Conservation (phyloP, 495 filamentous ascomycete species). For the Corynascus novoguineensis region DNA sequence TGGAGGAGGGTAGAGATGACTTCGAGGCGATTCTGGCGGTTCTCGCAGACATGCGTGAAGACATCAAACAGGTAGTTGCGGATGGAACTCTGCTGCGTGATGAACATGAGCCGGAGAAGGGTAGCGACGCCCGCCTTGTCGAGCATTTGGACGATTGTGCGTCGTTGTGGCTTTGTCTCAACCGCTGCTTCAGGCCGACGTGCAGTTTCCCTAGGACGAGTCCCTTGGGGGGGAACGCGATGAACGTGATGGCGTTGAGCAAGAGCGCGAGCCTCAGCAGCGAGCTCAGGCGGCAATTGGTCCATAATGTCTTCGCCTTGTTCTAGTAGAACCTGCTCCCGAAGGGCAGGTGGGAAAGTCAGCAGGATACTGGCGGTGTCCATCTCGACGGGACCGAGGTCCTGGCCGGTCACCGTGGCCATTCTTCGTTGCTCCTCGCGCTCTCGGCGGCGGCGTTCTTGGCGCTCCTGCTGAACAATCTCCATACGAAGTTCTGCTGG, state of each 20-base stretch:
- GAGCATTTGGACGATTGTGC: slow-evolving; percentile 86
- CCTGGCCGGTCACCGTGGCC: slow-evolving; percentile 48
- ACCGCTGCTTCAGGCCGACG: slow-evolving; percentile 29
- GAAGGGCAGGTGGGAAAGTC: slow-evolving; percentile 77
- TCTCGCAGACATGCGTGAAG: slow-evolving; percentile 83
- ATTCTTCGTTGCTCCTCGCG: slow-evolving; percentile 63
- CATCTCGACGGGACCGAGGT: slow-evolving; percentile 70
- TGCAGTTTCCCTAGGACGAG: slow-evolving; percentile 25
- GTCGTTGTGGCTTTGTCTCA: slow-evolving; percentile 60
- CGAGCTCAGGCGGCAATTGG: slow-evolving; percentile 76
- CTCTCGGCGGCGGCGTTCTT: slow-evolving; percentile 83
- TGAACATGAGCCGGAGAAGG: slow-evolving; percentile 92
- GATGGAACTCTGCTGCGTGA: slow-evolving; percentile 74
- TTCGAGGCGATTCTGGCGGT: slow-evolving; percentile 87
- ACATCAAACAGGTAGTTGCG: slow-evolving; percentile 77
- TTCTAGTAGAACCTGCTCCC: slow-evolving; percentile 81
- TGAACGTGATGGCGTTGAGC: slow-evolving; percentile 27
- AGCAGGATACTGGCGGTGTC: slow-evolving; percentile 89
- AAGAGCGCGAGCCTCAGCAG: slow-evolving; percentile 73
- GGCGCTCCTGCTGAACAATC: slow-evolving; percentile 79
- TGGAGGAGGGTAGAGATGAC: slow-evolving; percentile 90
- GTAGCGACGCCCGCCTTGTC: slow-evolving; percentile 95
- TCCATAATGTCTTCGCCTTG: slow-evolving; percentile 84
- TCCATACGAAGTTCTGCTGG: slow-evolving; percentile 86
- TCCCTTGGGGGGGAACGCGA: slow-evolving; percentile 18